These are phyloP conservation scores for Steccherinum ochraceum DNA, from an alignment of 768 basidiomycete genomes.

Conservation along the genomic window DNA sequence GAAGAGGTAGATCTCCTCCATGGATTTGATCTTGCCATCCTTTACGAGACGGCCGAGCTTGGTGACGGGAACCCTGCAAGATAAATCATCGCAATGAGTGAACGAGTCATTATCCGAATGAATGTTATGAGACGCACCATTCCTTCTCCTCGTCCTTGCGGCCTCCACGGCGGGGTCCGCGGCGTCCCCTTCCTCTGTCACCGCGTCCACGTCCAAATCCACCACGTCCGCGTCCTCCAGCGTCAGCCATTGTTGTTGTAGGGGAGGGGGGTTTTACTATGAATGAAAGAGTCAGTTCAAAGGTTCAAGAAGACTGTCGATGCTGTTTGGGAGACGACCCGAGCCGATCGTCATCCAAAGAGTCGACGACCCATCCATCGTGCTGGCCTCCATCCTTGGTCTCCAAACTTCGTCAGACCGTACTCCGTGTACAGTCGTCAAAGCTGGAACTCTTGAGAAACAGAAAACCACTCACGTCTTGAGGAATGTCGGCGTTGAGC, in stretches of 20 bases:
- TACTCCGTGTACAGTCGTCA: neutral
- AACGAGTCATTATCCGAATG: no score
- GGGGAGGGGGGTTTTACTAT: conserved; percentile 12
- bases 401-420: conserved; percentile 6
- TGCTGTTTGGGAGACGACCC: no score
- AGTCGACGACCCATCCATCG: conserved; percentile 44
- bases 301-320: conserved; percentile 1
- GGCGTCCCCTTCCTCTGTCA: conserved; percentile 53
- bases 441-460: neutral
- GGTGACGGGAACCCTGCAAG: conserved; percentile 86
- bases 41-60: conserved; percentile 99
- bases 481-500: conserved; percentile 24
- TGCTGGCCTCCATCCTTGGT: neutral
- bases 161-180: conserved; percentile 88
- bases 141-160: conserved; percentile 99
- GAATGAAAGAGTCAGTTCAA: conserved; percentile 8
- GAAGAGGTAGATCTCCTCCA: conserved; percentile 99
- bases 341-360: conserved; percentile 42
- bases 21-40: conserved; percentile 99
- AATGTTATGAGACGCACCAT: conserved; percentile 55
- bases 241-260: conserved; percentile 66
- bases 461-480: conserved; percentile 32
- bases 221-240: conserved; percentile 80
- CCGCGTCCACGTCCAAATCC: conserved; percentile 81
- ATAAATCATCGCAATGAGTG: no score